phyloP scores from a whole-genome alignment of 2,329 filamentous ascomycete genomes.

The Didymella exigua region DNA sequence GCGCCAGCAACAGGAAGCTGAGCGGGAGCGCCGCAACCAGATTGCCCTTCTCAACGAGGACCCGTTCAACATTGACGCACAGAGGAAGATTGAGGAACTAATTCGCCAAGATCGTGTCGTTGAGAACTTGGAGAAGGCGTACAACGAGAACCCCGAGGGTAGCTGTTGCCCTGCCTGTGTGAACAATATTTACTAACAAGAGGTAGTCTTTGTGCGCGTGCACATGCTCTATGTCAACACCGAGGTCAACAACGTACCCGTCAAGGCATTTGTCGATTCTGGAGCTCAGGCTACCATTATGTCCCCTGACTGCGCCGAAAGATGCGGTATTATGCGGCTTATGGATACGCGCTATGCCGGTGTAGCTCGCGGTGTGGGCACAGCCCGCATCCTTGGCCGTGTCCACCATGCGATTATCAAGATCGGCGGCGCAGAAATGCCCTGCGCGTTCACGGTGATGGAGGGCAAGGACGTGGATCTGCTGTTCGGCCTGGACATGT shows the following conservation, averaged over 20 bases:
- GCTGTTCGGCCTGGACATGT: slow-evolving; percentile 91
- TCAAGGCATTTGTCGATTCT: slow-evolving; percentile 97
- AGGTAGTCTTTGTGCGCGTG: slow-evolving; percentile 84
- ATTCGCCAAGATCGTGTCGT: slow-evolving; percentile 93
- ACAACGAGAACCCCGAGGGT: slow-evolving; percentile 98
- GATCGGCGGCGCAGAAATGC: slow-evolving; percentile 83
- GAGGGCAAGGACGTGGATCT: slow-evolving; percentile 96
- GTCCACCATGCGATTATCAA: slow-evolving; percentile 96
- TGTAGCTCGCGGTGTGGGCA: slow-evolving; percentile 91
- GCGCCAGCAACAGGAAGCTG: slow-evolving; percentile 72
- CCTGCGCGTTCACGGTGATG: slow-evolving; percentile 99
- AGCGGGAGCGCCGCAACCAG: slow-evolving; percentile 78
- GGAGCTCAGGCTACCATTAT: slow-evolving; percentile 98
- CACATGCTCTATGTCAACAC: slow-evolving; percentile 97
- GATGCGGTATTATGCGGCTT: slow-evolving; percentile 93
- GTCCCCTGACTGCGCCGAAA: slow-evolving; percentile 89
- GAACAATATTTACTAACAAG: slow-evolving; percentile 20
- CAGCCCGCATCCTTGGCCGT: slow-evolving; percentile 89
- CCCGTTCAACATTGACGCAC: slow-evolving; percentile 90
- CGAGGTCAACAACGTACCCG: slow-evolving; percentile 87
- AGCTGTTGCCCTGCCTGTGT: slow-evolving; percentile 37
- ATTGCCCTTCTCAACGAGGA: slow-evolving; percentile 89
- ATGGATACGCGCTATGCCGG: slow-evolving; percentile 92
- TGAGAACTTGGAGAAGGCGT: slow-evolving; percentile 93
- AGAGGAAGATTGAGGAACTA: slow-evolving; percentile 93